A percentile compares a stretch with the other conserved stretches of the same genome.
Conservation (phyloP, 805 yeast genomes). For the Groenewaldozyma salmanticensis region DNA sequence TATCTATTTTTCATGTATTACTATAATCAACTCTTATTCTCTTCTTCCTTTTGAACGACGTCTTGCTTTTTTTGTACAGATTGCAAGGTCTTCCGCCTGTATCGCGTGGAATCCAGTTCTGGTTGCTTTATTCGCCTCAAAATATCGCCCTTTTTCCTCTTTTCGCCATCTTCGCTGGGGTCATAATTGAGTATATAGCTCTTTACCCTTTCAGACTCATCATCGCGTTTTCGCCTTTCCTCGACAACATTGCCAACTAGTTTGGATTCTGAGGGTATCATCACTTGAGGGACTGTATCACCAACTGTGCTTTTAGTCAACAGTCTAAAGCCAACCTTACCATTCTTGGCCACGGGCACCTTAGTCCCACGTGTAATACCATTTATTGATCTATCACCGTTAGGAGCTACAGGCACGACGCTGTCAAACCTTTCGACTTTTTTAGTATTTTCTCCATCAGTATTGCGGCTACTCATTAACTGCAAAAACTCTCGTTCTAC, state of each 20-base stretch:
- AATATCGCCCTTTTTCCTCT: background rate
- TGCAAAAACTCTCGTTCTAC: constrained; percentile 48
- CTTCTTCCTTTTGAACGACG: background rate
- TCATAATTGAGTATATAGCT: constrained; percentile 14
- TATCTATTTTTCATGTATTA: background rate
- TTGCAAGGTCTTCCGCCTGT: constrained; percentile 7
- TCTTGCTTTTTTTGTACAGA: background rate
- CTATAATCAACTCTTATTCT: background rate
- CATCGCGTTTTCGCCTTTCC: constrained; percentile 40
- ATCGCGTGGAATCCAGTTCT: constrained; percentile 9
- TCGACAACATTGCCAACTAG: constrained; percentile 44
- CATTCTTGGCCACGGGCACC: background rate
- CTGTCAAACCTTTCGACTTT: constrained; percentile 1
- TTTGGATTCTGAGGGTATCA: constrained; percentile 43
- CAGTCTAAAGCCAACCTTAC: constrained; percentile 27
- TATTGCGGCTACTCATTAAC: constrained; percentile 41
- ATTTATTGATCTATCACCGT: too few species aligned
- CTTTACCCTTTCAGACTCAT: constrained; percentile 44
- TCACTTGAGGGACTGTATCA: constrained; percentile 19
- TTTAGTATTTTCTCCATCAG: constrained; percentile 24
- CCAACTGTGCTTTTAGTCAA: constrained; percentile 34
- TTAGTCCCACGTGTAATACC: background rate
- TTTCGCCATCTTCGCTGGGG: background rate
- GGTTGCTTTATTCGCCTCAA: constrained; percentile 11
- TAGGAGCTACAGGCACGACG: background rate